Evolutionary conservation across 1,284 basidiomycete species (phyloP).

Genomic region (Moniliella sp.): DNA sequence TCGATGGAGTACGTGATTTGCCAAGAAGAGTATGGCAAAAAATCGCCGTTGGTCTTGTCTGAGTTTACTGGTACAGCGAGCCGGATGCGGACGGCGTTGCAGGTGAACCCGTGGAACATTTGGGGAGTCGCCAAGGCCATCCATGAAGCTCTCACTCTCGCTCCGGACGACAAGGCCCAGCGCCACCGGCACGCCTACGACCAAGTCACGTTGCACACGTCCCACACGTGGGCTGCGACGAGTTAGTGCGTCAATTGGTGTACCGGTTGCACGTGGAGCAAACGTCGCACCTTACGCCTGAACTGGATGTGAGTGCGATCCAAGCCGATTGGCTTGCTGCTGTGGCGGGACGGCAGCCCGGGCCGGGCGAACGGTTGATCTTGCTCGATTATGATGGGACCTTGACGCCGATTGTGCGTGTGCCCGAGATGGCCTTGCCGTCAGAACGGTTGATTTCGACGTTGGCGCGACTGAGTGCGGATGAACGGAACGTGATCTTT

Average conservation of each 20-base stretch:
- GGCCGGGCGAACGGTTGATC: conserved; percentile 61
- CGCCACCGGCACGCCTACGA: conserved; percentile 52
- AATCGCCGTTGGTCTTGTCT: conserved; percentile 64
- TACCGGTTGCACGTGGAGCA: conserved; percentile 59
- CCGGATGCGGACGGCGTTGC: conserved; percentile 58
- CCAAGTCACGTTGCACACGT: conserved; percentile 77
- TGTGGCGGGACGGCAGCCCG: no score
- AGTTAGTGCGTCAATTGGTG: conserved; percentile 66
- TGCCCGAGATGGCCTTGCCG: conserved; percentile 67
- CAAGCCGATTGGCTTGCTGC: conserved; percentile 16
- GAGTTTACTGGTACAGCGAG: conserved; percentile 94
- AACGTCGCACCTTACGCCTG: conserved; percentile 65
- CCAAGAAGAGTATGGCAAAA: conserved; percentile 53
- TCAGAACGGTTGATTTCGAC: conserved; percentile 54
- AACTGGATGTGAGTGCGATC: conserved; percentile 50
- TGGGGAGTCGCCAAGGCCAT: conserved; percentile 84
- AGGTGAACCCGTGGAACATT: conserved; percentile 52
- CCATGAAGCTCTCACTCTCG: conserved; percentile 65
- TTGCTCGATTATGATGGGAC: conserved; percentile 97
- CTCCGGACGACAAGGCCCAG: conserved; percentile 49
- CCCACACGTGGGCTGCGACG: conserved; percentile 84
- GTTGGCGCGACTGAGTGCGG: conserved; percentile 49
- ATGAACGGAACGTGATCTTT: conserved; percentile 75
- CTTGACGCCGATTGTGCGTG: conserved; percentile 84
- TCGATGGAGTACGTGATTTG: conserved; percentile 84